Evolutionary conservation across 345 rosid genomes (phyloP).

Genomic region (Raphanus sativus): DNA sequence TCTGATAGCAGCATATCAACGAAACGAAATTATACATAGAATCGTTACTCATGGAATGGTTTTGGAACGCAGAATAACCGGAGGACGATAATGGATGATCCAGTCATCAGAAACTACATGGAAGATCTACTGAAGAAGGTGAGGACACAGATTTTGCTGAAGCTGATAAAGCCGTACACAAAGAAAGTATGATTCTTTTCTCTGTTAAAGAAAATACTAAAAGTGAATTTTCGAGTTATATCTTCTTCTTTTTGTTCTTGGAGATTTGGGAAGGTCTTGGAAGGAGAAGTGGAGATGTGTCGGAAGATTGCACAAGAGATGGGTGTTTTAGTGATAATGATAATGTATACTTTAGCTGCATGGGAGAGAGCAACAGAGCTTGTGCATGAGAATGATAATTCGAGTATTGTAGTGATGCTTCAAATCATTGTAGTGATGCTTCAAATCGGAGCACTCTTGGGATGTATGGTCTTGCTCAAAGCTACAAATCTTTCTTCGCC

Average conservation of each 20-base stretch:
- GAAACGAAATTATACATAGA: slow-evolving; percentile 62
- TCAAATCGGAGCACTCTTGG: slow-evolving; percentile 32
- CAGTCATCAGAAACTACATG: slow-evolving; percentile 89
- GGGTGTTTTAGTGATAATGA: too few relatives aligned
- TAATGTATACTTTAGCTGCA: too few relatives aligned
- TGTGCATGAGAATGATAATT: too few relatives aligned
- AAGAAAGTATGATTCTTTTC: slow-evolving; percentile 38
- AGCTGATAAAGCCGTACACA: slow-evolving; percentile 96
- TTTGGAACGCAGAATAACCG: slow-evolving; percentile 68
- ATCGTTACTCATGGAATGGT: background rate
- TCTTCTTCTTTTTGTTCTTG: too few relatives aligned
- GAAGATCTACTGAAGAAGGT: slow-evolving; percentile 97
- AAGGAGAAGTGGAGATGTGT: too few relatives aligned
- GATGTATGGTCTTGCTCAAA: slow-evolving; percentile 81
- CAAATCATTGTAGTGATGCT: too few relatives aligned
- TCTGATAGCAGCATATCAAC: slow-evolving; percentile 94
- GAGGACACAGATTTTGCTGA: slow-evolving; percentile 94
- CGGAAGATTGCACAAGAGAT: too few relatives aligned
- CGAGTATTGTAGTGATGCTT: too few relatives aligned
- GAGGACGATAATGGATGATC: slow-evolving; percentile 97
- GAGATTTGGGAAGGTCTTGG: too few relatives aligned
- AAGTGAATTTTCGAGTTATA: too few relatives aligned
- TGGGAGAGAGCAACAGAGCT: too few relatives aligned
- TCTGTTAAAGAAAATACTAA: too few relatives aligned
- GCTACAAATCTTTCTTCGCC: slow-evolving; percentile 66